A percentile compares a stretch with the other conserved stretches of the same genome.
Evolutionary conservation across 108 stramenopile species (phyloP).

Genomic region (Cyclostephanos tholiformis): DNA sequence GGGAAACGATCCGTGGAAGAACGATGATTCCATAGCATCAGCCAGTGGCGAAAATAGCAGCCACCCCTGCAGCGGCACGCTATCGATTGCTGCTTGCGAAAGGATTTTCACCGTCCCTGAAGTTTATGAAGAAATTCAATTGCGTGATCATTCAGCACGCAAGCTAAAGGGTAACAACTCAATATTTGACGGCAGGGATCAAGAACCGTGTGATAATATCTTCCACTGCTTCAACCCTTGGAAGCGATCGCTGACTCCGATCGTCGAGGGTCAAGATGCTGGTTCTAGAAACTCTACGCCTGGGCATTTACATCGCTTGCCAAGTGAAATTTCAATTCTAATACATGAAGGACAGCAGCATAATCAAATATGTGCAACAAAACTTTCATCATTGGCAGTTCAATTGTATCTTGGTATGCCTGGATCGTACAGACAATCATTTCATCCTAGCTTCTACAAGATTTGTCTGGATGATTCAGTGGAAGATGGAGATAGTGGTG

Average conservation of each 20-base stretch:
- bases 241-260: conserved; percentile 6
- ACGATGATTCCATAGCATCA: background rate
- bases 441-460: conserved; percentile 40
- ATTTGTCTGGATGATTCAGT: conserved; percentile 4
- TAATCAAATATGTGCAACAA: conserved; percentile 6
- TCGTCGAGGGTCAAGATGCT: background rate
- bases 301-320: too few relatives aligned
- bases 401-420: conserved; percentile 44
- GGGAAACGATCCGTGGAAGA: background rate
- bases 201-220: conserved; percentile 75
- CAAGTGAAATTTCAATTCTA: too few relatives aligned
- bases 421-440: conserved; percentile 20
- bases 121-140: conserved; percentile 33
- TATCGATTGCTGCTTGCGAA: conserved; percentile 34
- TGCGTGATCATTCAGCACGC: conserved; percentile 2
- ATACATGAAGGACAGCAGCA: background rate
- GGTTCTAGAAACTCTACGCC: background rate
- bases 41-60: background rate
- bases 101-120: conserved; percentile 50
- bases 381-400: conserved; percentile 35
- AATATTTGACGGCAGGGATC: conserved; percentile 88
- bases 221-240: conserved; percentile 54
- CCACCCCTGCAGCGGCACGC: background rate
- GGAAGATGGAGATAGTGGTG: conserved; percentile 2
- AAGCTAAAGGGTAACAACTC: conserved; percentile 32